A percentile compares a stretch with the other conserved stretches of the same genome.
These are phyloP conservation scores for Ophiocordyceps camponoti-floridani DNA, from an alignment of 2,329 filamentous ascomycete genomes.

Conservation along the genomic window DNA sequence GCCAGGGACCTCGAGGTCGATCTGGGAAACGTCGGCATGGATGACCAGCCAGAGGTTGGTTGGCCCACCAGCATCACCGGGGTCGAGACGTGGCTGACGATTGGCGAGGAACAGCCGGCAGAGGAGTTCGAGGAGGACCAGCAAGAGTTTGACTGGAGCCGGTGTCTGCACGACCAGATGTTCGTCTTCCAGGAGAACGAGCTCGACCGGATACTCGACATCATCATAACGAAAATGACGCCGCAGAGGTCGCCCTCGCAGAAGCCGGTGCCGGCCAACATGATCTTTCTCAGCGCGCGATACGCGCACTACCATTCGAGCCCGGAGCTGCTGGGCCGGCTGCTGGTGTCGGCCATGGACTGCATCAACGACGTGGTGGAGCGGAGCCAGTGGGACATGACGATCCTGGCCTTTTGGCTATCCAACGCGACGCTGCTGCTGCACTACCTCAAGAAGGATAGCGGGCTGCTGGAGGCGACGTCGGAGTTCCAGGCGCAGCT, in stretches of 20 bases:
- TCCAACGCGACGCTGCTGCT: slow-evolving; percentile 91
- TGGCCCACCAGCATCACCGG: neutral
- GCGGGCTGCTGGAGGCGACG: slow-evolving; percentile 62
- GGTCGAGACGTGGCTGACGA: neutral
- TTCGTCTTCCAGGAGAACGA: slow-evolving; percentile 97
- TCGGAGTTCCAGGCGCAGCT: slow-evolving; percentile 83
- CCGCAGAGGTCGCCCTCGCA: slow-evolving; percentile 91
- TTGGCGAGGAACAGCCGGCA: slow-evolving; percentile 29
- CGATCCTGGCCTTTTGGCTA: slow-evolving; percentile 95
- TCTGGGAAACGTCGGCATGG: slow-evolving; percentile 83
- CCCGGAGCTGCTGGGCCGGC: slow-evolving; percentile 59
- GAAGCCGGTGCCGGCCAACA: slow-evolving; percentile 92
- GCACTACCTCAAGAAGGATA: slow-evolving; percentile 92
- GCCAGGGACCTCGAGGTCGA: slow-evolving; percentile 94
- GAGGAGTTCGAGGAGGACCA: slow-evolving; percentile 78
- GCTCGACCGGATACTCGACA: slow-evolving; percentile 77
- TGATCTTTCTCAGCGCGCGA: slow-evolving; percentile 85
- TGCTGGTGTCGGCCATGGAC: slow-evolving; percentile 76
- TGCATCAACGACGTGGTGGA: slow-evolving; percentile 98
- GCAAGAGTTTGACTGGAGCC: slow-evolving; percentile 90
- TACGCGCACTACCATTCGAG: slow-evolving; percentile 96
- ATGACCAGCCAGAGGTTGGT: slow-evolving; percentile 79
- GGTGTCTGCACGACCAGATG: slow-evolving; percentile 95
- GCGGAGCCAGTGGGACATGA: slow-evolving; percentile 97
- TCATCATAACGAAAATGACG: slow-evolving; percentile 96